Evolutionary conservation across 1,284 basidiomycete species (phyloP), one percentile per base, ranked within the genome.

Genomic region (Coriolopsis trogii): DNA sequence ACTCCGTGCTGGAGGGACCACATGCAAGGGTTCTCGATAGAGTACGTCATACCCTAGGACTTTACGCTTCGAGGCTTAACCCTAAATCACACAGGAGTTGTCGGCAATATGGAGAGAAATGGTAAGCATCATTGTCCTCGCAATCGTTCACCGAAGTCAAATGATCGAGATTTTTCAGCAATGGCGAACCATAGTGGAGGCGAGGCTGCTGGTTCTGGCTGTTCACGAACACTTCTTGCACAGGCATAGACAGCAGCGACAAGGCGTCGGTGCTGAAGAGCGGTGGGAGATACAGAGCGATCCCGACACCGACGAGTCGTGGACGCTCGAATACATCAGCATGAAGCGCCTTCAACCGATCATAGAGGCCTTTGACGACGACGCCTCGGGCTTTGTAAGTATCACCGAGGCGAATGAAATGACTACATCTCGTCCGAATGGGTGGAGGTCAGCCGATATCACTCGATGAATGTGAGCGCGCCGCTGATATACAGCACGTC

Each of bases 321-420:
- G 76, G 77, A 71, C 76, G 2, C 57, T 77, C 29, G 63, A 68
- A 8, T 74, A 72, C 53, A 71, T 79, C 53, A 73, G 70, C 46
- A 62, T 73, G 6, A 64, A 65, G n/a, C 70, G 72, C 39, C 61
- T 77, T 4, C 76, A 76, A 46, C 67, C 73, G 3, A 73, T 78
- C 42, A 47, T 68, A 12, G 76, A 80, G 55, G 75, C 76, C 0
- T 70, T 78, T 20, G 77, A 78, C 47, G 75, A 78, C 45, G 77
- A 79, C 49, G 74, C 72, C 0, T 75, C 74, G 0, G 75, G 76
- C 0, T 78, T 70, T 38, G 65, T 75, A 34, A 77, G 71, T 20
- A 66, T 79, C n/a, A 69, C 71, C 13, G 77, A 79, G 51, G 72
- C 76, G 13, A 80, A 80, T 50, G 63, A 64, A 3, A 76, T 77